These are phyloP conservation scores for Talaromyces sp. DNA, from an alignment of 2,329 filamentous ascomycete species.

Conservation along the genomic window DNA sequence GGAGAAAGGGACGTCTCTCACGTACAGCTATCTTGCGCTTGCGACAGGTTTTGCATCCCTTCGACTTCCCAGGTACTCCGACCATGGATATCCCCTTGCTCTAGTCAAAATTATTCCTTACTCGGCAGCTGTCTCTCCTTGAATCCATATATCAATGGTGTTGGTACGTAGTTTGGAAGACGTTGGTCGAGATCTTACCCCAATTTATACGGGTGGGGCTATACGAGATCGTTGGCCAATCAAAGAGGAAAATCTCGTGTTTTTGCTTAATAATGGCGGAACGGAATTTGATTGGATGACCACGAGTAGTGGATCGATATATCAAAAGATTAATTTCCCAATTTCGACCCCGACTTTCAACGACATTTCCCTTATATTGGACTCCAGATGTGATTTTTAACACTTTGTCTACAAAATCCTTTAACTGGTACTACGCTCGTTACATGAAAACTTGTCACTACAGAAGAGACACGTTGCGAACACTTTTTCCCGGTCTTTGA, in stretches of 20 bases:
- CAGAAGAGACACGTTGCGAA: not conserved
- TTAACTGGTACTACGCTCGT: not conserved
- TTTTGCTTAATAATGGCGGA: not conserved
- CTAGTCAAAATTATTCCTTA: not conserved
- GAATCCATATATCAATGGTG: not conserved
- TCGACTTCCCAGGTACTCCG: slow-evolving; percentile 28
- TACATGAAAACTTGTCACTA: not conserved
- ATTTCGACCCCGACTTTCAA: not conserved
- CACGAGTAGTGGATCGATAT: not conserved
- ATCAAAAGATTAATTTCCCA: not conserved
- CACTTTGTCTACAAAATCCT: not conserved
- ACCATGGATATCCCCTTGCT: slow-evolving; percentile 23
- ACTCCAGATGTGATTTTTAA: not conserved
- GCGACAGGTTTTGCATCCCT: slow-evolving; percentile 31
- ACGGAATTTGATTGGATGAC: not conserved
- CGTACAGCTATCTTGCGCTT: slow-evolving; percentile 30
- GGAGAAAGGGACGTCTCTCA: not conserved
- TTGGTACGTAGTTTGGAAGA: not conserved
- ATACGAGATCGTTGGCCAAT: not conserved
- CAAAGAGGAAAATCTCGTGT: not conserved
- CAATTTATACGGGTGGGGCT: not conserved
- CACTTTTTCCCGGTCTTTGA: not conserved
- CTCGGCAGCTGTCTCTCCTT: not conserved
- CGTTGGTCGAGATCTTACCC: not conserved
- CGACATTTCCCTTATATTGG: not conserved